These are phyloP conservation scores for Aspergillus nidulans DNA, from an alignment of 495 filamentous ascomycete species.

Conservation along the genomic window DNA sequence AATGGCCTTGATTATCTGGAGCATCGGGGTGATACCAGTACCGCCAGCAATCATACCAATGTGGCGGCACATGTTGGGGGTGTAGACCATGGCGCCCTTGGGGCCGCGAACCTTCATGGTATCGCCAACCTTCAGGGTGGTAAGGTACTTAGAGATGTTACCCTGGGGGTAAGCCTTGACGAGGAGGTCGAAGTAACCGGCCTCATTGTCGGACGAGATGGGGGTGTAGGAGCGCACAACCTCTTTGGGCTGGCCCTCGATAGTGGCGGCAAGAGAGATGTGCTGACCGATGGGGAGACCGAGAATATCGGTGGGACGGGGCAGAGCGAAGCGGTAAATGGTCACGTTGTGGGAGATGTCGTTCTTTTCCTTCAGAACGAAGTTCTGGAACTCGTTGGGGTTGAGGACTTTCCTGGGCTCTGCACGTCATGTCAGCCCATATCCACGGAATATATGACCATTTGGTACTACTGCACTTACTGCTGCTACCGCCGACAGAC, in stretches of 20 bases:
- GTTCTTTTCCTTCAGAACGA: slow-evolving; percentile 84
- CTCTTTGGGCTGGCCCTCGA: slow-evolving; percentile 74
- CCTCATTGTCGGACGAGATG: slow-evolving; percentile 85
- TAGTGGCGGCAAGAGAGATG: slow-evolving; percentile 85
- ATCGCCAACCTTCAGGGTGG: slow-evolving; percentile 74
- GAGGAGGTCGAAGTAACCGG: slow-evolving; percentile 93
- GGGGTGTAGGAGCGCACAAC: slow-evolving; percentile 96
- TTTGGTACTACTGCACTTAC: background rate
- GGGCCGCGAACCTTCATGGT: slow-evolving; percentile 85
- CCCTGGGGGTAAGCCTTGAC: slow-evolving; percentile 97
- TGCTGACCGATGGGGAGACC: slow-evolving; percentile 98
- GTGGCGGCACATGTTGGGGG: slow-evolving; percentile 85
- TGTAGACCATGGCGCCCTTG: slow-evolving; percentile 96
- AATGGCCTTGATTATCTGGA: slow-evolving; percentile 90
- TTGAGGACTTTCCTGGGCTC: slow-evolving; percentile 78
- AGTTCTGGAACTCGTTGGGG: slow-evolving; percentile 81
- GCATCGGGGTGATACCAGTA: slow-evolving; percentile 97
- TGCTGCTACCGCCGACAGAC: slow-evolving; percentile 27
- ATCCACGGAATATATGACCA: background rate
- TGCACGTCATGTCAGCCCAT: slow-evolving; percentile 28
- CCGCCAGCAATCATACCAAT: slow-evolving; percentile 98
- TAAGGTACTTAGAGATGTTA: slow-evolving; percentile 91
- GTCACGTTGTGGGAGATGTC: slow-evolving; percentile 95
- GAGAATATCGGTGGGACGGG: slow-evolving; percentile 71
- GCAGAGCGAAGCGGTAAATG: slow-evolving; percentile 92